Evolutionary conservation across 2,329 filamentous ascomycete genomes (phyloP).

Genomic region (Dissoconium aciculare): DNA sequence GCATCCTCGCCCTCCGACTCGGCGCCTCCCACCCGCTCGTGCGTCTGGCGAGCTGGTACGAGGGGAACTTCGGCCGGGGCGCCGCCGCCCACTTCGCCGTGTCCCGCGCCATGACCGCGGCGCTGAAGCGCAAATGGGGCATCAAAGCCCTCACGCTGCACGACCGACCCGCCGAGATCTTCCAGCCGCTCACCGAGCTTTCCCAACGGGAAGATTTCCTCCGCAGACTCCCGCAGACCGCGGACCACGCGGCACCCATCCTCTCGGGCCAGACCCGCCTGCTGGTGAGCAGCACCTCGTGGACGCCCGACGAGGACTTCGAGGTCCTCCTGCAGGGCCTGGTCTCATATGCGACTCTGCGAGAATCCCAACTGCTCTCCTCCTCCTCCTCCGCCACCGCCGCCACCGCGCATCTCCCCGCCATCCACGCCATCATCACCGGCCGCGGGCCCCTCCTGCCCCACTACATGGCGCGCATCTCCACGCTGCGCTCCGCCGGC

Average conservation of each 20-base stretch:
- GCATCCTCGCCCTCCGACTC: slow-evolving; percentile 61
- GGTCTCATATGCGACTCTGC: slow-evolving; percentile 43
- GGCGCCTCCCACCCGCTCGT: slow-evolving; percentile 59
- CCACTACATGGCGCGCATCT: slow-evolving; percentile 55
- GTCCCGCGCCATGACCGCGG: slow-evolving; percentile 69
- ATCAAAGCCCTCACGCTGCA: slow-evolving; percentile 54
- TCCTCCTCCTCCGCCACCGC: slow-evolving; percentile 36
- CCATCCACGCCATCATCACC: slow-evolving; percentile 78
- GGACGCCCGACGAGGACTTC: slow-evolving; percentile 96
- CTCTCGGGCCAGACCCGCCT: slow-evolving; percentile 40
- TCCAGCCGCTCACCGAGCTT: slow-evolving; percentile 48
- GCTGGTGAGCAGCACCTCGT: slow-evolving; percentile 85
- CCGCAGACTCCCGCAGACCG: slow-evolving; percentile 48
- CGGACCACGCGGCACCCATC: slow-evolving; percentile 38
- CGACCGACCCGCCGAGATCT: slow-evolving; percentile 71
- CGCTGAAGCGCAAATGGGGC: slow-evolving; percentile 53
- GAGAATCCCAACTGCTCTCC: too few species aligned
- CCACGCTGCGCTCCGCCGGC: slow-evolving; percentile 43
- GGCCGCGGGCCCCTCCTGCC: slow-evolving; percentile 79
- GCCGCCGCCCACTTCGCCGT: slow-evolving; percentile 57
- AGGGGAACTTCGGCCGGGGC: slow-evolving; percentile 57
- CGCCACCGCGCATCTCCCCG: slow-evolving; percentile 38
- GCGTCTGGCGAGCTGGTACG: slow-evolving; percentile 59
- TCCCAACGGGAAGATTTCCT: slow-evolving; percentile 46
- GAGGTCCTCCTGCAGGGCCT: slow-evolving; percentile 71